Percentiles rank a stretch among this genome's conserved stretches.
Evolutionary conservation across 192 early-diverging fungal species (phyloP).

Genomic region (Borealophlyctis nickersoniae): DNA sequence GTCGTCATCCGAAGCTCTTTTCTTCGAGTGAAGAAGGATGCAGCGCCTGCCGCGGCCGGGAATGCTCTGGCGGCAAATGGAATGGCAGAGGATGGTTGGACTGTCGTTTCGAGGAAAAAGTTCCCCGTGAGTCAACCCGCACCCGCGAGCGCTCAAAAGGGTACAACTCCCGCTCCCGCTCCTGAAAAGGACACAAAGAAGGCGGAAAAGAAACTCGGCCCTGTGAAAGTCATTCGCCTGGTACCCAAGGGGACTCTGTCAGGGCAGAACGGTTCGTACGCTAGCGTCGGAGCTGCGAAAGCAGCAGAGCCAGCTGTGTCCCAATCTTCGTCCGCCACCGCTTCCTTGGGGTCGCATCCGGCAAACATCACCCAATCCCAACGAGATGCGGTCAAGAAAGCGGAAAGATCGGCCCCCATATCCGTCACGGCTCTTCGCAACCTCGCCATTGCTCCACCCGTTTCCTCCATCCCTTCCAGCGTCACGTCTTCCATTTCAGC

Average conservation of each 20-base stretch:
- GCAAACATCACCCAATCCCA: too few species aligned
- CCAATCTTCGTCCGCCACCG: too few species aligned
- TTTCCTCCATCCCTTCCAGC: background rate
- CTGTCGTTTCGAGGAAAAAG: background rate
- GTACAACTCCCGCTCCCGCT: background rate
- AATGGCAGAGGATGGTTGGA: background rate
- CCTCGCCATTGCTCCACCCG: background rate
- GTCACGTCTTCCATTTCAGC: background rate
- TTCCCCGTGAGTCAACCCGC: too few species aligned
- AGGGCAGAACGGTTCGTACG: too few species aligned
- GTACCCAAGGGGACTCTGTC: too few species aligned
- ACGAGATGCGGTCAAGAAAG: constrained; percentile 5
- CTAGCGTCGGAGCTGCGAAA: too few species aligned
- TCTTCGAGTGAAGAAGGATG: too few species aligned
- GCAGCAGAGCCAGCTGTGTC: background rate
- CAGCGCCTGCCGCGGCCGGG: background rate
- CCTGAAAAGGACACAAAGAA: too few species aligned
- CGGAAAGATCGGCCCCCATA: background rate
- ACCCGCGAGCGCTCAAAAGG: background rate
- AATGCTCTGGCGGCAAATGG: background rate
- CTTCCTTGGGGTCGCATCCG: too few species aligned
- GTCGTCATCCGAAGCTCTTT: background rate
- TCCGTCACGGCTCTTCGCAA: background rate
- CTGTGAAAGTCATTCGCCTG: background rate
- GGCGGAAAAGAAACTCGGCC: background rate